Conservation (phyloP, 805 yeast species). For the Metschnikowia aberdeeniae region DNA sequence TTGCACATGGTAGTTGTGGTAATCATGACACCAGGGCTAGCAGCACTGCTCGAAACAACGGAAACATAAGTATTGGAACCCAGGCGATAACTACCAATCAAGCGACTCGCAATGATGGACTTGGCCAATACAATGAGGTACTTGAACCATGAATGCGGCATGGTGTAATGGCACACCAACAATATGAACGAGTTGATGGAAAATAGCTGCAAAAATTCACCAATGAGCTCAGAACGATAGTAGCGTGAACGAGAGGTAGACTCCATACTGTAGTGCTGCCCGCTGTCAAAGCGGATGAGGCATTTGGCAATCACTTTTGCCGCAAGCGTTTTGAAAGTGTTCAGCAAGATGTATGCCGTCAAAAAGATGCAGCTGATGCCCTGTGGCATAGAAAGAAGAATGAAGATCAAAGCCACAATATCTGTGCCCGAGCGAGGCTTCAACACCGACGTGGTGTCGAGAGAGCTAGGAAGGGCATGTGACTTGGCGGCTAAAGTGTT, state of each 20-base stretch:
- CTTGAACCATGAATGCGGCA: constrained; percentile 19
- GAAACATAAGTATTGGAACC: constrained; percentile 23
- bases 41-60: constrained; percentile 13
- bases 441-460: constrained; percentile 1
- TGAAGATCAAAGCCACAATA: constrained; percentile 28
- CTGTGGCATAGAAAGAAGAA: constrained; percentile 28
- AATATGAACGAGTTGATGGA: constrained; percentile 24
- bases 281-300: constrained; percentile 10
- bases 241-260: constrained; percentile 8
- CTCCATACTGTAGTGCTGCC: constrained; percentile 9
- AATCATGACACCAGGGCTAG: constrained; percentile 7
- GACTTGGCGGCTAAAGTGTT: constrained; percentile 3
- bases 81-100: constrained; percentile 26
- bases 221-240: constrained; percentile 17
- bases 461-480: neutral
- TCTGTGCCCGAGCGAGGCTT: constrained; percentile 22
- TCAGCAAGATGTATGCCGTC: constrained; percentile 23
- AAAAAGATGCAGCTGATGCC: constrained; percentile 22
- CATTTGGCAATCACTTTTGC: constrained; percentile 23
- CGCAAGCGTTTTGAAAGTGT: constrained; percentile 27
- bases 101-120: constrained; percentile 27
- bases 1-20: constrained; percentile 16
- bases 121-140: constrained; percentile 28
- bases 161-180: constrained; percentile 19
- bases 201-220: constrained; percentile 20